Percentiles rank a stretch among this genome's conserved stretches.
These are phyloP conservation scores for Penicillium rolfsii DNA, from an alignment of 2,329 filamentous ascomycete genomes.

Conservation along the genomic window DNA sequence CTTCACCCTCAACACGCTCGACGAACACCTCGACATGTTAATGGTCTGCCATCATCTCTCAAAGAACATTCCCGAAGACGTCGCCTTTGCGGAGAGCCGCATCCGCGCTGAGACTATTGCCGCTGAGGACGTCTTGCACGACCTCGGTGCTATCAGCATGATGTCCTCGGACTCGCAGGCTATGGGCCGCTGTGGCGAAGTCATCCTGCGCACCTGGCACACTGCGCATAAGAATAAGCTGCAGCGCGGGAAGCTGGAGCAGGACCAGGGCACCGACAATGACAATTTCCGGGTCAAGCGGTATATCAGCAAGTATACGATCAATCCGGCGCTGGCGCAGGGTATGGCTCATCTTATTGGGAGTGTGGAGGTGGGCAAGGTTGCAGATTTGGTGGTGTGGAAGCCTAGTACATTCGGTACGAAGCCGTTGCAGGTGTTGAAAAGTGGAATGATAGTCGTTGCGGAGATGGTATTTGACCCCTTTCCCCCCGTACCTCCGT, in stretches of 20 bases:
- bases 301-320: slow-evolving; percentile 93
- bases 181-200: slow-evolving; percentile 95
- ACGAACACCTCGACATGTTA: slow-evolving; percentile 96
- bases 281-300: slow-evolving; percentile 93
- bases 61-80: slow-evolving; percentile 91
- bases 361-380: slow-evolving; percentile 83
- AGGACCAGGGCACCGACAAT: slow-evolving; percentile 76
- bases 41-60: slow-evolving; percentile 97
- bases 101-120: slow-evolving; percentile 97
- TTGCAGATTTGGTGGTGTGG: slow-evolving; percentile 90
- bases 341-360: slow-evolving; percentile 87
- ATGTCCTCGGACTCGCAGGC: slow-evolving; percentile 95
- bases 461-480: slow-evolving; percentile 71
- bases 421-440: slow-evolving; percentile 80
- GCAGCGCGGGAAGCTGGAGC: slow-evolving; percentile 73
- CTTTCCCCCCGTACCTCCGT: background rate
- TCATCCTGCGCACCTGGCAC: slow-evolving; percentile 91
- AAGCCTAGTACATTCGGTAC: slow-evolving; percentile 81
- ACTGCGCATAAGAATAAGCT: slow-evolving; percentile 96
- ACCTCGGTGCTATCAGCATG: slow-evolving; percentile 94
- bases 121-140: slow-evolving; percentile 93
- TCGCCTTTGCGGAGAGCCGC: slow-evolving; percentile 90
- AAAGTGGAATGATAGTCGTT: slow-evolving; percentile 83
- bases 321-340: slow-evolving; percentile 90
- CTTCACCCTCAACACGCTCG: slow-evolving; percentile 87